Base-by-base conservation (phyloP, 257 asterid genomes). In the Plantago elongata region DNA sequence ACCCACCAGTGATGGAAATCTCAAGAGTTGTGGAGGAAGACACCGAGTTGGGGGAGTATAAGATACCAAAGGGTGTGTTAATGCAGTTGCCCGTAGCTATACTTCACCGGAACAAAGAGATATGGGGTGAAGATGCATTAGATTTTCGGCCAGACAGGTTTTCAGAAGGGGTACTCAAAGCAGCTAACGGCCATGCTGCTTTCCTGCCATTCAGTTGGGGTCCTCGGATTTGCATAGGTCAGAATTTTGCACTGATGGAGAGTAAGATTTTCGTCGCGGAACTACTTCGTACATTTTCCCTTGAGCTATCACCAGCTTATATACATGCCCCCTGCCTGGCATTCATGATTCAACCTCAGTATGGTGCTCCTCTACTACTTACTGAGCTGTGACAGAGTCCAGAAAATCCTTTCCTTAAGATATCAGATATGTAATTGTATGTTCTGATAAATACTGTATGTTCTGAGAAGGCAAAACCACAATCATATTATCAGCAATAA, bases 91-190 rank as follows among this genome's bases (percentile, higher is more conserved):
- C 69, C 34, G 47, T 54, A 52, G 29, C 57, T 6, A 44, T 38
- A 29, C n/a, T 65, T 13, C 72, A 72, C n/a, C 46, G 66, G 13
- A 42, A 61, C 47, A 50, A 27, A 37, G 76, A 66, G 54, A 16
- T 18, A 9, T 72, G 72, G 78, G 78, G 75, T n/a, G 68, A 74
- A 2, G 78, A 74, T 29, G 69, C 72, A 5, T 37, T 45, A n/a
- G 75, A 60, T 30, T 74, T 74, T 48, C 69, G 52, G 9, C 78
- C 75, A 9, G 56, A 14, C 18, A 54, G 78, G 40, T 74, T 74
- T 30, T 56, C 66, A 0, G 78, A 74, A 5, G 78, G 78, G 12
- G 72, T 74, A 1, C n/a, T 56, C 1, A 61, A 40, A 27, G 75
- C 72, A 49, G 58, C 72, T 1, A 74, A 74, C 11, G 61, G 61